A percentile compares a stretch with the other conserved stretches of the same genome.
Evolutionary conservation across 805 yeast species (phyloP).

Genomic region (Lipomyces yamanashiensis): DNA sequence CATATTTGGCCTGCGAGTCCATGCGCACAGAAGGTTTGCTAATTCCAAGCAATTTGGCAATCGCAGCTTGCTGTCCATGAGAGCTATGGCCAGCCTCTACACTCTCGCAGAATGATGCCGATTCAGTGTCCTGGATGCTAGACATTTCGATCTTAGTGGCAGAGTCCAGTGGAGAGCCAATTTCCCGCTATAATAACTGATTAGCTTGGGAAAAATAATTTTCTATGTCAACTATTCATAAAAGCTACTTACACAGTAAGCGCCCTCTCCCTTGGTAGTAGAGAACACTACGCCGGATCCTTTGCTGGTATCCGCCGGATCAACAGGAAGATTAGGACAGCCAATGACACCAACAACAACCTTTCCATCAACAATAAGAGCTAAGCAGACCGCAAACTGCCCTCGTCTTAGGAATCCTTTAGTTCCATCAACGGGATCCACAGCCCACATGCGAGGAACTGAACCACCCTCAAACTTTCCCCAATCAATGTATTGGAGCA

Average conservation of each 20-base stretch:
- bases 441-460: constrained; percentile 86
- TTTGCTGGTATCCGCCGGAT: constrained; percentile 42
- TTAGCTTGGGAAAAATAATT: background rate
- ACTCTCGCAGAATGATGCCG: constrained; percentile 81
- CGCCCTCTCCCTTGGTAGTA: constrained; percentile 70
- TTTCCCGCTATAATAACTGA: constrained; percentile 15
- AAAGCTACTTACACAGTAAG: constrained; percentile 55
- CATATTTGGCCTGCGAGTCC: constrained; percentile 96
- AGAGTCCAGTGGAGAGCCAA: constrained; percentile 36
- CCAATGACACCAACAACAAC: constrained; percentile 93
- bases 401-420: constrained; percentile 95
- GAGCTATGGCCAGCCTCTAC: constrained; percentile 96
- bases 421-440: constrained; percentile 98
- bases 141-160: constrained; percentile 58
- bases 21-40: constrained; percentile 66
- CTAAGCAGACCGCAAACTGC: constrained; percentile 95
- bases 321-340: constrained; percentile 84
- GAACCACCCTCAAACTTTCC: constrained; percentile 83
- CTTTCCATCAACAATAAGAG: constrained; percentile 80
- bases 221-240: constrained; percentile 31
- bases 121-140: constrained; percentile 49
- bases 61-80: constrained; percentile 78
- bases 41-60: constrained; percentile 68
- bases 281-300: constrained; percentile 75
- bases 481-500: constrained; percentile 70